Conservation (phyloP, 208 protist species). For the Wallacemonas sp. region DNA sequence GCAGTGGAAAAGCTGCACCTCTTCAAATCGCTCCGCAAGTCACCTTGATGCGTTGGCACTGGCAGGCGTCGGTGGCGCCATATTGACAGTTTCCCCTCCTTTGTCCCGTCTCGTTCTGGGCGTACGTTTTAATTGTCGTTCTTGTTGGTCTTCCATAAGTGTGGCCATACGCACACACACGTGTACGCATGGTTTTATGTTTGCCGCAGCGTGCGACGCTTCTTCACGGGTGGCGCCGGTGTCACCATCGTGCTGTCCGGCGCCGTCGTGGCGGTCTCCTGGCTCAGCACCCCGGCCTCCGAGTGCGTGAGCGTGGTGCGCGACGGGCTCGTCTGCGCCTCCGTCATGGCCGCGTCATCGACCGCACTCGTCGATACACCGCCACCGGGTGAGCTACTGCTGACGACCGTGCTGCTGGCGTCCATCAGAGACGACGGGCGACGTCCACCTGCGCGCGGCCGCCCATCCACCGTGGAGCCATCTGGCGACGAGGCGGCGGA, state of each 20-base stretch:
- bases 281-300: slow-evolving; percentile 18
- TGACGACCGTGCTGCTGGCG: background rate
- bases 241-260: slow-evolving; percentile 5
- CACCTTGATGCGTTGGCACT: too few relatives aligned
- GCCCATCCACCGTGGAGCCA: background rate
- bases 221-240: slow-evolving; percentile 67
- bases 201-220: slow-evolving; percentile 79
- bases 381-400: background rate
- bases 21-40: too few relatives aligned
- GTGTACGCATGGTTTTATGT: slow-evolving; percentile 34
- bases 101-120: too few relatives aligned
- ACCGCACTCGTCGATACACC: background rate
- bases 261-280: slow-evolving; percentile 20
- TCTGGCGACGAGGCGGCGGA: background rate
- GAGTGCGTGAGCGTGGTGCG: slow-evolving; percentile 24
- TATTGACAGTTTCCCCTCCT: too few relatives aligned
- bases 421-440: slow-evolving; percentile 2
- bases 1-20: too few relatives aligned
- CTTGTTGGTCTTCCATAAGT: too few relatives aligned
- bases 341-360: background rate
- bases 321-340: slow-evolving; percentile 13
- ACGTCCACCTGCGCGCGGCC: background rate
- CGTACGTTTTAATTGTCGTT: too few relatives aligned
- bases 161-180: slow-evolving; percentile 3
- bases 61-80: too few relatives aligned